Evolutionary conservation across 2,329 filamentous ascomycete genomes (phyloP), one percentile per base, ranked within the genome.

Genomic region (Xylariomycetidae sp.): DNA sequence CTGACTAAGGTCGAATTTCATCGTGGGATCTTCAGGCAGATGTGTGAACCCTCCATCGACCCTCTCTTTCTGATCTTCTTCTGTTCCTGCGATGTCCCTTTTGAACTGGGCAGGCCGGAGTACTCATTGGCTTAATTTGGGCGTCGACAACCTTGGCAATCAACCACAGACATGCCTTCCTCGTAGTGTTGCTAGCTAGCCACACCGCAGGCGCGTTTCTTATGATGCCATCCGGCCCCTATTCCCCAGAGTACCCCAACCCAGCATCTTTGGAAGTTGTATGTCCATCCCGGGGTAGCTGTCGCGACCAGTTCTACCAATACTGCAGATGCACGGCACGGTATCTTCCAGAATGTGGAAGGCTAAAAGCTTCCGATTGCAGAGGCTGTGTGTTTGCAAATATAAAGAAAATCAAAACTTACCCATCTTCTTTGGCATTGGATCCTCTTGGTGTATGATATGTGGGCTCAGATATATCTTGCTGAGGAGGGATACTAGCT

Each of bases 371-470:
- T n/a, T n/a, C n/a, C n/a, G n/a, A n/a, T n/a, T n/a, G n/a, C n/a
- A n/a, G n/a, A n/a, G n/a, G n/a, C n/a, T n/a, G n/a, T n/a, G n/a
- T n/a, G n/a, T n/a, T n/a, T n/a, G n/a, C n/a, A n/a, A n/a, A n/a
- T n/a, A n/a, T n/a, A n/a, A n/a, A n/a, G n/a, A n/a, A n/a, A n/a
- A 39, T 34, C 35, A 44, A 39, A 50, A 41, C 38, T 89, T 81
- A 94, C 87, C 87, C 87, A 58, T 94, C 87, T 77, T 94, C 87
- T 64, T 94, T 94, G 37, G 89, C 85, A 40, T 81, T 83, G 41
- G 85, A 79, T 40, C 74, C 77, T 46, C 68, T 66, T 10, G 50
- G 41, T 1, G 52, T 42, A 36, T 57, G 49, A 16, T 53, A 55
- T 1, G 49, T 44, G 10, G 58, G 49, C 14, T 51, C 44, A 20